Evolutionary conservation across 78 protist genomes (phyloP), one percentile per base, ranked within the genome.

Genomic region (Emiliania huxleyi): DNA sequence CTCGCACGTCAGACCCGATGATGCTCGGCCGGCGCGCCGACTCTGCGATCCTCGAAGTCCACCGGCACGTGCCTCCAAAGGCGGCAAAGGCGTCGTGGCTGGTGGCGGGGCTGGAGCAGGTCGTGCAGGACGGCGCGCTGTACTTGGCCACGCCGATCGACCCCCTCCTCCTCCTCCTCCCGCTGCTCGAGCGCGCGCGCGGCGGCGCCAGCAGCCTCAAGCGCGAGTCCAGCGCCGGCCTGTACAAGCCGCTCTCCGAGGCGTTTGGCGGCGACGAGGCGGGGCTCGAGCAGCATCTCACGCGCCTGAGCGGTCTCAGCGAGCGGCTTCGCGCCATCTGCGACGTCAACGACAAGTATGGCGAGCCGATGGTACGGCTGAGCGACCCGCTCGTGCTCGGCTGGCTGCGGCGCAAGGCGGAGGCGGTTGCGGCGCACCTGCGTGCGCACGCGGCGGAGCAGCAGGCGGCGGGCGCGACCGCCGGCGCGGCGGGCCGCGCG

Each of bases 261-360:
- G 23, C 12, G 11, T 8, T 62, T 21, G 23, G 75, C 75, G 37
- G 23, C 33, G 75, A 62, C 8, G 75, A 8, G 11, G 75, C 11
- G 23, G 37, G 3, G 75, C 11, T 62, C 12, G 75, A 62, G 33
- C 37, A 19, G 75, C 23, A 62, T 62, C 75, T 62, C n/a, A 23
- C 12, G 75, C 3, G n/a, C 33, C 75, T 62, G 23, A 4, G 29
- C 2, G 75, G 75, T 3, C 11, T 62, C 75, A 21, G 23, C 11
- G 23, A 62, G 33, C 23, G 12, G 75, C 75, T 62, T 4, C 29
- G 8, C 62, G 81, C 42, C 11, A 35, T 71, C 21, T 71, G 81
- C 81, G 81, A 71, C 81, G 81, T 71, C 42, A 71, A 71, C 42
- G 81, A 71, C 81, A 35, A 71, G 18, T 71, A 71, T 40, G 81